Base-by-base conservation (phyloP, 768 basidiomycete species). In the Crepidotus variabilis region DNA sequence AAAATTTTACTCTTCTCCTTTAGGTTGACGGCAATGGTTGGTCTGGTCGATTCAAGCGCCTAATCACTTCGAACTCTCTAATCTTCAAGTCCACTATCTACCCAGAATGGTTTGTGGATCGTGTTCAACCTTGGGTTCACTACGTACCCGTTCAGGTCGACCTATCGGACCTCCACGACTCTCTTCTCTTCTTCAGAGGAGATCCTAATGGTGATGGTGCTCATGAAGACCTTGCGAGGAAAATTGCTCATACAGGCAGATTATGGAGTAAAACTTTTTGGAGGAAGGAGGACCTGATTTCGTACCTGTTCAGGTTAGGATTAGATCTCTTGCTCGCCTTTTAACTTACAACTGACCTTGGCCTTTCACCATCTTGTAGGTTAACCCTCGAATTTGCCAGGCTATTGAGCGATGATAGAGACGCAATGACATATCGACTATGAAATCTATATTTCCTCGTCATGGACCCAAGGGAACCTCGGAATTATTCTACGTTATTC, bases 61-160 rank as follows among this genome's bases (percentile, higher is more conserved):
- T 88, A 1, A 75, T 88, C 3, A 82, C 82, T 2, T 77, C 81
- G 21, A 85, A 86, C 22, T 76, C 86, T 0, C 70, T 87, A 14
- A 72, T 88, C 5, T 81, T 90, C 72, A 88, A 89, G 64, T 75
- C 83, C 34, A 88, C 87, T 0, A 78, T 88, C 58, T 88, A 85
- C 63, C 87, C 86, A 0, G 88, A 89, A 69, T 90, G 88, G 88
- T 86, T 72, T 57, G 72, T 69, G 13, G 81, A 84, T 55, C 78
- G 84, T 10, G 72, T 85, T 47, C 77, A 73, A 28, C 85, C 87
- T 0, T 89, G 87, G 87, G 74, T 88, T 9, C 88, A 90, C 67
- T 91, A 90, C 64, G 77, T 90, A 0, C 88, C 88, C 1, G 73
- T 90, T 2, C 80, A 84, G 59, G 57, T 86, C 0, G 85, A 87